A percentile compares a stretch with the other conserved stretches of the same genome.
phyloP scores from a whole-genome alignment of 2,329 filamentous ascomycete genomes.

The Xylaria sp. region DNA sequence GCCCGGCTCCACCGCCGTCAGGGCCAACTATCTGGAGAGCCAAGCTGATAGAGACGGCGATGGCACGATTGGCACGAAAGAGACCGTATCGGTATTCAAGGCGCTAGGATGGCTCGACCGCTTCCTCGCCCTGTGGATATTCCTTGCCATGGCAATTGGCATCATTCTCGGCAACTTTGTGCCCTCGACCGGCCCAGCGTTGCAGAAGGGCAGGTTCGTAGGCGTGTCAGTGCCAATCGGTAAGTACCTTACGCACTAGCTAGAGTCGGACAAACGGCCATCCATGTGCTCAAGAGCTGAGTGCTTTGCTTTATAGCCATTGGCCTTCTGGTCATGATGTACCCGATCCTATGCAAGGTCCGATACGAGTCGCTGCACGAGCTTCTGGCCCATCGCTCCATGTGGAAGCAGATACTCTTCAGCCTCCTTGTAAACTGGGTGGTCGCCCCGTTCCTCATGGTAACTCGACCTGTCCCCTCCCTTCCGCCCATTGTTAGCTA shows the following conservation, averaged over 20 bases:
- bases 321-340: constrained; percentile 90
- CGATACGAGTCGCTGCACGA: constrained; percentile 74
- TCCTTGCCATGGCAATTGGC: constrained; percentile 76
- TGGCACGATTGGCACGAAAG: too few species aligned
- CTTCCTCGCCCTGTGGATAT: constrained; percentile 71
- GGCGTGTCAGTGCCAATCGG: constrained; percentile 44
- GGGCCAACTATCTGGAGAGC: too few species aligned
- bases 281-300: neutral
- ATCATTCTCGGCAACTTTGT: constrained; percentile 79
- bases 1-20: too few species aligned
- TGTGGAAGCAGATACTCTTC: constrained; percentile 82
- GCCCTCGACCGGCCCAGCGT: constrained; percentile 63
- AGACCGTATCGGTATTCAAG: constrained; percentile 58
- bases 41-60: too few species aligned
- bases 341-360: constrained; percentile 87
- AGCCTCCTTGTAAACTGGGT: constrained; percentile 83
- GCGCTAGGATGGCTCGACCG: constrained; percentile 63
- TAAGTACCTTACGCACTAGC: constrained; percentile 9
- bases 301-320: constrained; percentile 67
- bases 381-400: constrained; percentile 59
- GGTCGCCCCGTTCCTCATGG: constrained; percentile 80
- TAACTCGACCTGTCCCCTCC: constrained; percentile 38
- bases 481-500: neutral
- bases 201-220: constrained; percentile 71
- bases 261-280: neutral